Evolutionary conservation across 176 grass and related monocot species (phyloP).

Genomic region (Bothriochloa decipiens): DNA sequence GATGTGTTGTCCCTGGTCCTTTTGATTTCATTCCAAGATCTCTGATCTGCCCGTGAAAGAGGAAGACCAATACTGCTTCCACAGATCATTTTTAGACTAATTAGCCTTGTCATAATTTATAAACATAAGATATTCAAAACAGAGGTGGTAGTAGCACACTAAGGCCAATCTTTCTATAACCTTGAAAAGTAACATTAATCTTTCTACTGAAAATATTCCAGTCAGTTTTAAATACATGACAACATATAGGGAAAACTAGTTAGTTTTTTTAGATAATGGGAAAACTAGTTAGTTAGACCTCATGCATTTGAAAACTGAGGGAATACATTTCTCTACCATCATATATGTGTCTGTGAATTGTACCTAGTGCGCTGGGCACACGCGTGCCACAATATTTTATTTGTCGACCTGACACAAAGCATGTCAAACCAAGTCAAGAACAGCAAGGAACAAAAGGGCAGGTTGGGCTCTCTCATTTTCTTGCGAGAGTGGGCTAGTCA

Average conservation of each 20-base stretch:
- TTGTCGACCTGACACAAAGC: neutral
- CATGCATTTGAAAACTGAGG: no score
- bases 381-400: neutral
- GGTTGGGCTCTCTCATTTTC: neutral
- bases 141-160: no score
- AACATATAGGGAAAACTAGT: no score
- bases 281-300: no score
- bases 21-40: neutral
- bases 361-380: neutral
- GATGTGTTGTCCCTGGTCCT: neutral
- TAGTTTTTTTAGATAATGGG: no score
- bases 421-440: constrained; percentile 33
- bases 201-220: no score
- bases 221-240: no score
- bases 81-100: no score
- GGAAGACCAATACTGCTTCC: neutral
- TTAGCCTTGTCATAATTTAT: no score
- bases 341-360: neutral
- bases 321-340: no score
- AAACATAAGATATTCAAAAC: no score
- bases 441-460: constrained; percentile 28
- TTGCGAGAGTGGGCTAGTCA: neutral
- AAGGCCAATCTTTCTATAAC: neutral
- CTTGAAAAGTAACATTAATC: no score
- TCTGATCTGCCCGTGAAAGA: neutral